Evolutionary conservation across 1,139 yeast species (phyloP).

Genomic region (Candida pseudoviswanathii): DNA sequence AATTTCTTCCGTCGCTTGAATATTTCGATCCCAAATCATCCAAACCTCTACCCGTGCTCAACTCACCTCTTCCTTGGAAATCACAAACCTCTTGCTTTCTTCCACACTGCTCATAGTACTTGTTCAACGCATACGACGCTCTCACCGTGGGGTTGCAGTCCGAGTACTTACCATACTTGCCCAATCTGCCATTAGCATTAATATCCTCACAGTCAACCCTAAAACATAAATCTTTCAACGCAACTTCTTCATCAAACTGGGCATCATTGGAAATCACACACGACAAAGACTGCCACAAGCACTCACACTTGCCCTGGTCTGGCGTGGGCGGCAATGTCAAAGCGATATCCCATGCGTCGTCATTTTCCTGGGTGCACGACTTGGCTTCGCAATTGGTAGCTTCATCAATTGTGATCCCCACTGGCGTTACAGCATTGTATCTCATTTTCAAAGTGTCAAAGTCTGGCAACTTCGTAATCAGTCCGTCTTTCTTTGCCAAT

Average conservation of each 20-base stretch:
- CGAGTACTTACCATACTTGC: slow-evolving; percentile 59
- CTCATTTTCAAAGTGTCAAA: slow-evolving; percentile 38
- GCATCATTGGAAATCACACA: slow-evolving; percentile 48
- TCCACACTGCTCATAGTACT: slow-evolving; percentile 38
- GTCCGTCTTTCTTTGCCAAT: slow-evolving; percentile 25
- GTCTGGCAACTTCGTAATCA: slow-evolving; percentile 44
- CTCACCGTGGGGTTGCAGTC: slow-evolving; percentile 55
- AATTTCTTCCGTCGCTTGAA: slow-evolving; percentile 32
- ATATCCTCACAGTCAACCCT: slow-evolving; percentile 55
- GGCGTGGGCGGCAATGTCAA: slow-evolving; percentile 56
- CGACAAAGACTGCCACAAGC: slow-evolving; percentile 51
- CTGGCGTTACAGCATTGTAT: slow-evolving; percentile 35
- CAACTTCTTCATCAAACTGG: slow-evolving; percentile 28
- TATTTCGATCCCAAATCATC: slow-evolving; percentile 24
- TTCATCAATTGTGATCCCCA: slow-evolving; percentile 10
- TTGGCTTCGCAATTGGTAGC: slow-evolving; percentile 2
- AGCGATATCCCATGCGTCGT: slow-evolving; percentile 45
- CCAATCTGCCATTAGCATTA: slow-evolving; percentile 47
- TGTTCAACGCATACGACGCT: slow-evolving; percentile 55
- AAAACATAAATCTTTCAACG: slow-evolving; percentile 52
- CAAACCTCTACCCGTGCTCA: slow-evolving; percentile 23
- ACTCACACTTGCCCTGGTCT: slow-evolving; percentile 53
- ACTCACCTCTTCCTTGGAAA: slow-evolving; percentile 40
- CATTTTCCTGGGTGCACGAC: slow-evolving; percentile 9
- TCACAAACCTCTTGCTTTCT: slow-evolving; percentile 34